Evolutionary conservation across 148 eudicot species (phyloP), one percentile per base, ranked within the genome.

Genomic region (Arctostaphylos glauca): DNA sequence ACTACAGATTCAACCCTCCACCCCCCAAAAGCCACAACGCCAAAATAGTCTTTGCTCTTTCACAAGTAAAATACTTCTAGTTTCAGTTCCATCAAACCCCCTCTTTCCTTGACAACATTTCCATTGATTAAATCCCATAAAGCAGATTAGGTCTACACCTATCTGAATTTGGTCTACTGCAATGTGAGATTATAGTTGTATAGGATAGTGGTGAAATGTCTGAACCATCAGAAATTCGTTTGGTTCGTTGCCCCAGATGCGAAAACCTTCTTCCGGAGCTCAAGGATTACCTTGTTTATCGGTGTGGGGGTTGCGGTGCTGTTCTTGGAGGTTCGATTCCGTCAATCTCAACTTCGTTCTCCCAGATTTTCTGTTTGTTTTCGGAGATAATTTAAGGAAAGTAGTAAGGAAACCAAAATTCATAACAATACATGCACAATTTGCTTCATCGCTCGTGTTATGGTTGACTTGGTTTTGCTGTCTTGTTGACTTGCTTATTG

Each of bases 281-380:
- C 48, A 90, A 91, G 15, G 94, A 92, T 86, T 92, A 86, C 87
- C 88, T 96, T 84, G 92, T 96, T 82, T 94, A 94, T 84, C 91
- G 90, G 85, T 94, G 99, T 86, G 96, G 96, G 78, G 96, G 97
- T 15, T 97, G 98, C 89, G 99, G 98, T 60, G 91, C 97, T 88
- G 90, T 97, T 88, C 93, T 93, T 72, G 60, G 91, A 85, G 98
- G 99, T 97, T 90, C 18, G 49, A 14, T 43, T 56, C 15, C 9
- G 12, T 52, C 76, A 6, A 64, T 80, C 79, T 43, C 9, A 59
- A 55, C 54, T 58, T 59, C 48, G 43, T 9, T 74, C 72, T 46
- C 79, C 66, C 38, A 13, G 23, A 47, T 44, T 74, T 62, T 15
- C 48, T 43, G 77, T 87, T 80, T 85, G 50, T 48, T 81, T 70